These are phyloP conservation scores for Saprolegnia parasitica DNA, from an alignment of 352 stramenopile genomes.

Conservation along the genomic window DNA sequence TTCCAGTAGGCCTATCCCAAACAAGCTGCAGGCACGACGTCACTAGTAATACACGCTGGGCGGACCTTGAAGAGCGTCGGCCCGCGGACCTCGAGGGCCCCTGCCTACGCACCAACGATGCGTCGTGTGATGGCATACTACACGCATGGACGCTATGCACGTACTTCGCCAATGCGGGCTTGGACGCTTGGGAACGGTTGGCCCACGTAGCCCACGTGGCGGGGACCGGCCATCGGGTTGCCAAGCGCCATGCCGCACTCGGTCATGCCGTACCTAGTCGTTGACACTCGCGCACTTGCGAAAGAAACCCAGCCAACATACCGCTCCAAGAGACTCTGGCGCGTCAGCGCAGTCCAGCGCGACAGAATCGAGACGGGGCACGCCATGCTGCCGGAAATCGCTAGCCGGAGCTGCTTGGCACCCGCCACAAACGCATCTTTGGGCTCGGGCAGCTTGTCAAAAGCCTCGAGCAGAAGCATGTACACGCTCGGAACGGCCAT, in stretches of 20 bases:
- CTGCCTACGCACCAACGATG: conserved; percentile 34
- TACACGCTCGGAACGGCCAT: conserved; percentile 92
- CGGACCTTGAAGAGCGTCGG: conserved; percentile 62
- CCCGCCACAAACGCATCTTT: not conserved
- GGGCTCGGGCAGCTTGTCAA: conserved; percentile 36
- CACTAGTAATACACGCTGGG: not conserved
- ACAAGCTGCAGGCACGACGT: not conserved
- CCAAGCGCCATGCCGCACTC: conserved; percentile 89
- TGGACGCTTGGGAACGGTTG: conserved; percentile 72
- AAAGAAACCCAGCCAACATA: too few species aligned
- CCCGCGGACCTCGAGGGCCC: conserved; percentile 72
- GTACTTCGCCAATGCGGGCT: conserved; percentile 55
- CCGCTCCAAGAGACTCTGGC: conserved; percentile 77
- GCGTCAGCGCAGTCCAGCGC: not conserved
- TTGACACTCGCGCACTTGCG: too few species aligned
- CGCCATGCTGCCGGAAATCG: conserved; percentile 82
- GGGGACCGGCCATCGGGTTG: conserved; percentile 65
- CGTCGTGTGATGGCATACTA: too few species aligned
- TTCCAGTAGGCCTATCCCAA: conserved; percentile 63
- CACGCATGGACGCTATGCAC: too few species aligned
- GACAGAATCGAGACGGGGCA: conserved; percentile 58
- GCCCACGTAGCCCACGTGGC: conserved; percentile 79
- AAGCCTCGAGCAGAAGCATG: conserved; percentile 79
- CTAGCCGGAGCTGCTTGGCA: conserved; percentile 39
- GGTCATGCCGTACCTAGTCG: conserved; percentile 88